phyloP scores from a whole-genome alignment of 345 rosid species.

The Dipteronia dyeriana region DNA sequence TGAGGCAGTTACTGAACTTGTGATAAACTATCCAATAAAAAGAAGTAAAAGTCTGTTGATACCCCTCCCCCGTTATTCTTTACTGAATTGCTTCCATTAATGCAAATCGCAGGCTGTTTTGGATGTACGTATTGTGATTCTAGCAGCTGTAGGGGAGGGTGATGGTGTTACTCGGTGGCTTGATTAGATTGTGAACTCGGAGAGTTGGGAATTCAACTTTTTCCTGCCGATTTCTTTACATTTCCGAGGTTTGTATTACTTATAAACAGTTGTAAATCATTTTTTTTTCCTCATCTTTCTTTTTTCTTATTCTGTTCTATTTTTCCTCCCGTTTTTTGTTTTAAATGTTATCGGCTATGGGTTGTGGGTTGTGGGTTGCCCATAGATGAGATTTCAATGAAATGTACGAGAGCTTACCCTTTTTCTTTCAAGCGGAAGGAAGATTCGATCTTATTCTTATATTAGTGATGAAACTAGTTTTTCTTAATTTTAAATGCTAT shows the following conservation, averaged over 20 bases:
- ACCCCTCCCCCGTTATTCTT: not conserved
- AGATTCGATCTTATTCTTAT: not conserved
- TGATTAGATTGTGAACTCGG: conserved; percentile 44
- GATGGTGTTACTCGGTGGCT: conserved; percentile 95
- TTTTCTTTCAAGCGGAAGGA: not conserved
- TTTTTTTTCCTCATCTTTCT: conserved; percentile 2
- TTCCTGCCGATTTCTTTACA: conserved; percentile 11
- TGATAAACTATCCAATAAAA: not conserved
- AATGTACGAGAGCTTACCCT: conserved; percentile 3
- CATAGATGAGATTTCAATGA: conserved; percentile 7
- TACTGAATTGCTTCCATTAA: conserved; percentile 16
- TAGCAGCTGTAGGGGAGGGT: conserved; percentile 77
- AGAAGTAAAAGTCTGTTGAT: no score
- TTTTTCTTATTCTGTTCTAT: not conserved
- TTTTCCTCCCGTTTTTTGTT: not conserved
- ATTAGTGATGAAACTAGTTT: not conserved
- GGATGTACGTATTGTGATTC: conserved; percentile 76
- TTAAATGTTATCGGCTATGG: not conserved
- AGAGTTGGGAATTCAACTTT: conserved; percentile 12
- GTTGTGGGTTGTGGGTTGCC: not conserved
- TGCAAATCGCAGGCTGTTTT: conserved; percentile 67
- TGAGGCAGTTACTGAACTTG: not conserved
- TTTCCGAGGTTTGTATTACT: conserved; percentile 25
- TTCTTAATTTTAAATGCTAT: not conserved
- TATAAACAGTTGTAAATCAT: conserved; percentile 41